Percentiles rank a stretch among this genome's conserved stretches.
Evolutionary conservation across 2,329 filamentous ascomycete species (phyloP).

Genomic region (Trichophyton simii): DNA sequence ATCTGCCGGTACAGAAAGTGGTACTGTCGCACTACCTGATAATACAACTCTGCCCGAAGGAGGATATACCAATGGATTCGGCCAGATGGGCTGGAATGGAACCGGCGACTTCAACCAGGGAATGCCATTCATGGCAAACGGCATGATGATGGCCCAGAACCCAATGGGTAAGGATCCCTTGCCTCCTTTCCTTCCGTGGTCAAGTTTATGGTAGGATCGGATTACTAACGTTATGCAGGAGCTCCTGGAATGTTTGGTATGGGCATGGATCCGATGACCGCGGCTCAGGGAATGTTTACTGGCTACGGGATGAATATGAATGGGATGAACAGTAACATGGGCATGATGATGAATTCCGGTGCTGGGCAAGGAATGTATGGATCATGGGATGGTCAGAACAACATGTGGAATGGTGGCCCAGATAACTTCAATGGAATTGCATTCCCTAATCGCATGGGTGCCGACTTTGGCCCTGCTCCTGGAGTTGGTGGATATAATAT

Average conservation of each 20-base stretch:
- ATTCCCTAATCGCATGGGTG: constrained; percentile 46
- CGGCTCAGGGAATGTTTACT: constrained; percentile 39
- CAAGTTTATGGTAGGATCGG: neutral
- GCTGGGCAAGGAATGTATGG: constrained; percentile 52
- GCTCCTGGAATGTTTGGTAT: constrained; percentile 61
- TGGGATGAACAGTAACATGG: constrained; percentile 64
- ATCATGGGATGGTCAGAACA: constrained; percentile 61
- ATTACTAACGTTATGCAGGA: constrained; percentile 7
- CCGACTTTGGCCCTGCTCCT: constrained; percentile 70
- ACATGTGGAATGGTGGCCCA: constrained; percentile 37
- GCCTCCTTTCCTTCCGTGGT: neutral
- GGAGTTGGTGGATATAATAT: constrained; percentile 56
- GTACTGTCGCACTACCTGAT: neutral
- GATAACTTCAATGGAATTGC: constrained; percentile 84
- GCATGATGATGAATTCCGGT: constrained; percentile 54
- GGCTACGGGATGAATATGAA: constrained; percentile 64
- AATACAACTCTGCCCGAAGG: neutral
- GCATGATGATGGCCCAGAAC: constrained; percentile 50
- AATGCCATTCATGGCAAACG: constrained; percentile 52
- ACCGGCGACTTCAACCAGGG: constrained; percentile 51
- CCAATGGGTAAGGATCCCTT: constrained; percentile 67
- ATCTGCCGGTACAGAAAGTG: neutral
- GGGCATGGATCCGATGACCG: constrained; percentile 56
- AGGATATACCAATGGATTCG: constrained; percentile 33
- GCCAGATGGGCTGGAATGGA: constrained; percentile 47